Evolutionary conservation across 2,329 filamentous ascomycete species (phyloP).

Genomic region (Trichoderma atroviride): DNA sequence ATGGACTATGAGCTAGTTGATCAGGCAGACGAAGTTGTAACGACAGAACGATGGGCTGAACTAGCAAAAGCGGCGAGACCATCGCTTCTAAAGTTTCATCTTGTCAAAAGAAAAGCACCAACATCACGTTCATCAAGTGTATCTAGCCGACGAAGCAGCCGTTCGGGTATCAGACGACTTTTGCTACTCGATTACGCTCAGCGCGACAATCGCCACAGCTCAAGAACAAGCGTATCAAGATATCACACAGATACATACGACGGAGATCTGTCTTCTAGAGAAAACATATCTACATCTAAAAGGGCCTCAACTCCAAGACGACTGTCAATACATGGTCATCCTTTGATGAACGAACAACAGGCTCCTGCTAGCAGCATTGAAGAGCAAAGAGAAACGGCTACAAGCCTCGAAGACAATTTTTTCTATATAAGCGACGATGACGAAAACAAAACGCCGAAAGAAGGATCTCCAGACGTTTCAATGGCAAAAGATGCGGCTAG

Average conservation of each 20-base stretch:
- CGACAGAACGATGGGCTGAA: slow-evolving; percentile 1
- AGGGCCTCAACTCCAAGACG: background rate
- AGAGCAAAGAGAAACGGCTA: background rate
- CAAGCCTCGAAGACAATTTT: background rate
- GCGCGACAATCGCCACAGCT: background rate
- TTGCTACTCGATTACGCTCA: background rate
- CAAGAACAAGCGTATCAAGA: background rate
- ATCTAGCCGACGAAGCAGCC: background rate
- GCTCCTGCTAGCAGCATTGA: background rate
- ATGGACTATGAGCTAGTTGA: slow-evolving; percentile 7
- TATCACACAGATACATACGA: background rate
- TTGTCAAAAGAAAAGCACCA: background rate
- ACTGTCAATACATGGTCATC: background rate
- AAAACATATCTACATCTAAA: background rate
- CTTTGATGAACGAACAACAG: background rate
- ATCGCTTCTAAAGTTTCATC: background rate
- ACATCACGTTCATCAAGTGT: slow-evolving; percentile 1
- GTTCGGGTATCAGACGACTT: background rate
- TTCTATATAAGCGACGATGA: background rate
- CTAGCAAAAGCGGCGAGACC: background rate
- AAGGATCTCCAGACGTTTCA: background rate
- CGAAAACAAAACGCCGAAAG: background rate
- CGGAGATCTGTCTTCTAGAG: background rate
- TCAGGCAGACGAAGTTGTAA: background rate
- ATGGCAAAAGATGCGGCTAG: background rate